Base-by-base conservation (phyloP, 352 stramenopile genomes). In the Phytopythium oedochilum region DNA sequence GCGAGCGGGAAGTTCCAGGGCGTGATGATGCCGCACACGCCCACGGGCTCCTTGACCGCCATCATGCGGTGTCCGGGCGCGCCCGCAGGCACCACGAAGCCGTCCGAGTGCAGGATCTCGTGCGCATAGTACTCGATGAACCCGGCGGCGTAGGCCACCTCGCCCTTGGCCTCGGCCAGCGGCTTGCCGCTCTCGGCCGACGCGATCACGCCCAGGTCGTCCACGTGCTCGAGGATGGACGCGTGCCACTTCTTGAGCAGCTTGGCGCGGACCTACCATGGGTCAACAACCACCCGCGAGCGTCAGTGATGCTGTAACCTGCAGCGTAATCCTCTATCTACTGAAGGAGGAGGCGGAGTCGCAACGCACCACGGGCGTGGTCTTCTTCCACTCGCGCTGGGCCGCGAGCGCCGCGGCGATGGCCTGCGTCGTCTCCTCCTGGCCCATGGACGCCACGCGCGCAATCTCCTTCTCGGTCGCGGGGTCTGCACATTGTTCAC, bases 1-100 rank as follows among this genome's bases (percentile, higher is more conserved):
- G 96, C 96, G 38, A 97, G 69, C 7, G 97, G 97, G 65, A 99
- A 99, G 74, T 99, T 99, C 97, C 97, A 99, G 17, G 94, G 97
- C 48, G 96, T 98, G 55, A 99, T 96, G 47, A 99, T 86, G 26
- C 74, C 92, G 55, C 78, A 96, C 25, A 99, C 94, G 40, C 97
- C 97, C 6, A 99, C 87, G 2, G 97, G 92, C 71, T 99, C 77
- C 49, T 88, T 92, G 14, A 91, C 68, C 0, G 76, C 85, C 46
- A 96, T 66, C 42, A 97, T 70, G 46, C 83, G 76, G 54, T 92
- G 74, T 28, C 83, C 70, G 2, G 52, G 52, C 15, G 58, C 31
- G 1, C 75, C 73, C 8, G 71, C 50, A 9, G 86, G 88, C 31
- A 96, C 87, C 42, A 96, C 61, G 31, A 90, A 92, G 26, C 93